phyloP scores from a whole-genome alignment of 1,139 yeast genomes.

The Geotrichum restrictum region DNA sequence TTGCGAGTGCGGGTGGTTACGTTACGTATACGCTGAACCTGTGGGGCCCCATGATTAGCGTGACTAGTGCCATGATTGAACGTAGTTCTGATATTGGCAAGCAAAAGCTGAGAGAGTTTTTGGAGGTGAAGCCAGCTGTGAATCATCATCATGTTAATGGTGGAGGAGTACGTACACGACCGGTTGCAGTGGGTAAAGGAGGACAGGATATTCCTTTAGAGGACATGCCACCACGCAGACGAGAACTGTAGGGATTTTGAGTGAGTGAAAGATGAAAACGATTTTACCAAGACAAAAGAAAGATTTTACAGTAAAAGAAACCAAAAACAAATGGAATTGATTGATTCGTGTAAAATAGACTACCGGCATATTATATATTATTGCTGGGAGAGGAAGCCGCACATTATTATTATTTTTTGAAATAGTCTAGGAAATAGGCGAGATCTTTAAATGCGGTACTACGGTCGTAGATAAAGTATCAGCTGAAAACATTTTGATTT shows the following conservation, averaged over 20 bases:
- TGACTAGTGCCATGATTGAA: conserved; percentile 53
- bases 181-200: background rate
- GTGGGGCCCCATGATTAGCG: conserved; percentile 68
- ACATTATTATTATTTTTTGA: too few relatives aligned
- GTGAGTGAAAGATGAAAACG: too few relatives aligned
- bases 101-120: conserved; percentile 46
- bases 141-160: background rate
- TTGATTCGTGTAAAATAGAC: too few relatives aligned
- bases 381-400: too few relatives aligned
- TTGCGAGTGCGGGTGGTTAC: conserved; percentile 62
- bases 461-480: too few relatives aligned
- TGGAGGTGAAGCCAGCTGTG: conserved; percentile 31
- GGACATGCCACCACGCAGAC: conserved; percentile 11
- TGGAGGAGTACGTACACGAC: background rate
- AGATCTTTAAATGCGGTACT: too few relatives aligned
- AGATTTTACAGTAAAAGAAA: too few relatives aligned
- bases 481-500: too few relatives aligned
- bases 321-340: too few relatives aligned
- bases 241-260: background rate
- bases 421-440: too few relatives aligned
- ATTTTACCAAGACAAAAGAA: background rate
- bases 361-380: too few relatives aligned
- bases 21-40: conserved; percentile 67
- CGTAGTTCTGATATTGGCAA: conserved; percentile 58
- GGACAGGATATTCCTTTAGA: conserved; percentile 18